A percentile compares a stretch with the other conserved stretches of the same genome.
Conservation (phyloP, 106 monocot species). For the Phalaenopsis equestris region DNA sequence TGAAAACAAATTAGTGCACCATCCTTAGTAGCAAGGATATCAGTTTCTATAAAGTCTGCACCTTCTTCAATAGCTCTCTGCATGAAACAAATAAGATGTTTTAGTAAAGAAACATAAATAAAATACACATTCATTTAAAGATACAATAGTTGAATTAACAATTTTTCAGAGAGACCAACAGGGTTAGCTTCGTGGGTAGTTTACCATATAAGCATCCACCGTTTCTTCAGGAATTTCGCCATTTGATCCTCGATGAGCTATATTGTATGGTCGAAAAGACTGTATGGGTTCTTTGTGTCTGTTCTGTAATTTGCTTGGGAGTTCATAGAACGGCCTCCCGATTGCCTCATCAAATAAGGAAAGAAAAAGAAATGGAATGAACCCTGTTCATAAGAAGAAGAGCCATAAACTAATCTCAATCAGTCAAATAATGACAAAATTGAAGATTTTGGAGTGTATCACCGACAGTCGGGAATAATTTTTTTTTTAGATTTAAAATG, state of each 20-base stretch:
- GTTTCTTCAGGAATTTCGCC: slow-evolving; percentile 95
- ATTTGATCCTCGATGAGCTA: slow-evolving; percentile 92
- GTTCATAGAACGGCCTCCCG: slow-evolving; percentile 55
- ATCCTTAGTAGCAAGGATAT: slow-evolving; percentile 84
- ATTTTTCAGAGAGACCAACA: background rate
- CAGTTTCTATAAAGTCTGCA: slow-evolving; percentile 89
- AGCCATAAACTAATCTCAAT: background rate
- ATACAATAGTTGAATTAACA: background rate
- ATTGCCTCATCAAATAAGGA: slow-evolving; percentile 12
- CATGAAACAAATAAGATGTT: background rate
- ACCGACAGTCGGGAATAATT: too few species aligned
- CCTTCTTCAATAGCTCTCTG: slow-evolving; percentile 93
- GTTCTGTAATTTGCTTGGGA: slow-evolving; percentile 41
- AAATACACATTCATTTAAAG: background rate
- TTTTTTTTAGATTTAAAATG: too few species aligned
- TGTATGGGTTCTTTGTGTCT: slow-evolving; percentile 46
- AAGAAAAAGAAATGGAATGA: slow-evolving; percentile 32
- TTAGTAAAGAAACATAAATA: background rate
- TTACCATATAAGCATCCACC: slow-evolving; percentile 63
- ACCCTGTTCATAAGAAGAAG: slow-evolving; percentile 15
- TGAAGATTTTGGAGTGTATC: background rate
- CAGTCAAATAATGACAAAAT: background rate
- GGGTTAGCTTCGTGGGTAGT: background rate
- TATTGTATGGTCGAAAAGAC: slow-evolving; percentile 58
- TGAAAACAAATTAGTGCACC: slow-evolving; percentile 81